Evolutionary conservation across 805 yeast species (phyloP).

Genomic region (Saturnispora sanitii): DNA sequence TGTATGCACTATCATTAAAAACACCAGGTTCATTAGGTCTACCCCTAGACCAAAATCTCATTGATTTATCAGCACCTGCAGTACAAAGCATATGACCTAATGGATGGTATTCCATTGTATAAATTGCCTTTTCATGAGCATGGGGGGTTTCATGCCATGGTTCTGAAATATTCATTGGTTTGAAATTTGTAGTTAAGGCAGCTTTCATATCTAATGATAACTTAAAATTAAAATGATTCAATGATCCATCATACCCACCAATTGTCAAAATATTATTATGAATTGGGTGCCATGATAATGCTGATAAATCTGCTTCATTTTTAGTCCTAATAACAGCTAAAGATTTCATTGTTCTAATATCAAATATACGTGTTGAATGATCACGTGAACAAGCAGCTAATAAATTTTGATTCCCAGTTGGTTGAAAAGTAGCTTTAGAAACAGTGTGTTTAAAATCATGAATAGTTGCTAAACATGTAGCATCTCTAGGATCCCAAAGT

Average conservation of each 20-base stretch:
- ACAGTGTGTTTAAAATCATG: conserved; percentile 94
- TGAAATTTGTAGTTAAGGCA: background rate
- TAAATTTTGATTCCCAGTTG: conserved; percentile 54
- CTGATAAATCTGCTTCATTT: conserved; percentile 72
- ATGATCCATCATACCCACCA: conserved; percentile 84
- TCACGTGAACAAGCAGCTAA: conserved; percentile 86
- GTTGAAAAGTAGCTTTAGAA: conserved; percentile 73
- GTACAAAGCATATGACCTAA: conserved; percentile 84
- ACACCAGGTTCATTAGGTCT: conserved; percentile 82
- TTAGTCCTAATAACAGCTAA: conserved; percentile 57
- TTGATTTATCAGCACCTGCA: conserved; percentile 89
- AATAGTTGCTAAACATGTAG: conserved; percentile 64
- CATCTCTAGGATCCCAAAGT: conserved; percentile 91
- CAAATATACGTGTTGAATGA: conserved; percentile 79
- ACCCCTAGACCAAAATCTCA: conserved; percentile 90
- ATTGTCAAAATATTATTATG: conserved; percentile 72
- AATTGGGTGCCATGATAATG: conserved; percentile 88
- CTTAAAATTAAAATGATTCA: conserved; percentile 66
- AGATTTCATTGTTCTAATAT: conserved; percentile 76
- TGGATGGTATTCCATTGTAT: conserved; percentile 87
- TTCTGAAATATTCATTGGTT: conserved; percentile 4
- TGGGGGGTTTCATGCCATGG: conserved; percentile 57
- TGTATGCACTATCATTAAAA: conserved; percentile 73
- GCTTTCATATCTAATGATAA: conserved; percentile 29
- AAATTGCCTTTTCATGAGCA: conserved; percentile 92